Base-by-base conservation (phyloP, 768 basidiomycete species). In the Cytidiella melzeri region DNA sequence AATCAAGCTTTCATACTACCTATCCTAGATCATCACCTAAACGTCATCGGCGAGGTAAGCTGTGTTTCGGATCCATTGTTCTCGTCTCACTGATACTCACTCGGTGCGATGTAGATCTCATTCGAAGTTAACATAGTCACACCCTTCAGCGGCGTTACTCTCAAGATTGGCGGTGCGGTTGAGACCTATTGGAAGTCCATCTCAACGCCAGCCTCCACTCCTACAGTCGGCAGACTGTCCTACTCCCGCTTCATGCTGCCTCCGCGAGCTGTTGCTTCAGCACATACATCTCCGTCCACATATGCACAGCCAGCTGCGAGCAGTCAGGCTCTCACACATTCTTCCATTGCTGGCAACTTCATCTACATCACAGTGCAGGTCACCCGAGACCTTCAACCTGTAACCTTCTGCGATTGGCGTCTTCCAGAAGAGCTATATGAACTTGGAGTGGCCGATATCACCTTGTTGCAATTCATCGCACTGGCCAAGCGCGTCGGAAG, bases 141-240 rank as follows among this genome's bases (percentile, higher is more conserved):
- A 7, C 87, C 92, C 1, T 98, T 98, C 69, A 81, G 84, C 50
- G 92, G 90, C 2, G 91, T 92, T 43, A 92, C 92, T 50, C 75
- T 98, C 11, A 91, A 94, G 68, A 87, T 97, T 47, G 94, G 93
- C 20, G 95, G 96, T 21, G 83, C 89, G 45, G 79, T 98, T 24
- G 94, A 98, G 69, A 99, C 95, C 0, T 99, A 99, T 65, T 99
- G 96, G 96, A 98, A 97, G 69, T 94, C 93, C 2, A 81, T 84
- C 18, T 72, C 77, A 3, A 70, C 70, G 18, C 72, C 79, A 12
- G 63, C 59, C 13, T 63, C 67, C 13, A 67, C 57, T 28, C 56
- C 55, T 19, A 50, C 60, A 24, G 47, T 61, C 12, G 60, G 52
- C 45, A 48, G 55, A 12, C 27, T 53, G 30, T 49, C 59, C 15